phyloP scores from a whole-genome alignment of 148 eudicot genomes.

The Arctostaphylos glauca region DNA sequence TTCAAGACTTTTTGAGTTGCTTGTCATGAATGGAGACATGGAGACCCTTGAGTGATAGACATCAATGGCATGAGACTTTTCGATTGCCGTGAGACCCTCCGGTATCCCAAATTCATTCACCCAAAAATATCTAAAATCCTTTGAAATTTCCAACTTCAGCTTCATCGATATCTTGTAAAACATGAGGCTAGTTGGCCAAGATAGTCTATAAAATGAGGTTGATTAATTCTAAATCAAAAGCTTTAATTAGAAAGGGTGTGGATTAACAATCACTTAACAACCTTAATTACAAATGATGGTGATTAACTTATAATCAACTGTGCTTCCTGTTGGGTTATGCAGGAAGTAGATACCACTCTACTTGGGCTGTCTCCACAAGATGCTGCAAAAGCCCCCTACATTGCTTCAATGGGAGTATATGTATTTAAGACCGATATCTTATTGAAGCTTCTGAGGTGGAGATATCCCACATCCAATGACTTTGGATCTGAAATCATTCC shows the following conservation, averaged over 20 bases:
- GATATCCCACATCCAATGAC: constrained; percentile 75
- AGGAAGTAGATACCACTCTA: constrained; percentile 86
- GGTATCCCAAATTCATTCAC: too few species aligned
- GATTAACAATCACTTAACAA: background rate
- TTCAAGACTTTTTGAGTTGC: too few species aligned
- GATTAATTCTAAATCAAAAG: too few species aligned
- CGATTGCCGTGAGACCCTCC: too few species aligned
- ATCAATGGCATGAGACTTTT: too few species aligned
- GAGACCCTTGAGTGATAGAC: too few species aligned
- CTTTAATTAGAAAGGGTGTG: too few species aligned
- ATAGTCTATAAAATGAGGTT: too few species aligned
- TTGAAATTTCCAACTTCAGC: too few species aligned
- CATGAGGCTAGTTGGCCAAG: background rate
- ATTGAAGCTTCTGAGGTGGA: constrained; percentile 60
- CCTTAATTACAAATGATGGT: background rate
- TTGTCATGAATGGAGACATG: too few species aligned
- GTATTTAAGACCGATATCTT: constrained; percentile 73
- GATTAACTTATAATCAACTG: background rate
- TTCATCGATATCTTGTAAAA: background rate
- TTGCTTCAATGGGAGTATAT: constrained; percentile 99
- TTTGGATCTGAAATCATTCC: constrained; percentile 96
- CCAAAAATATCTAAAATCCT: too few species aligned
- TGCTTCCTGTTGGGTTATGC: constrained; percentile 22
- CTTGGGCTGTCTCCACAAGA: constrained; percentile 70
- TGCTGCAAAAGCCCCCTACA: constrained; percentile 63